Percentiles rank a stretch among this genome's conserved stretches.
Conservation (phyloP, 257 asterid species). For the Solanum habrochaites region DNA sequence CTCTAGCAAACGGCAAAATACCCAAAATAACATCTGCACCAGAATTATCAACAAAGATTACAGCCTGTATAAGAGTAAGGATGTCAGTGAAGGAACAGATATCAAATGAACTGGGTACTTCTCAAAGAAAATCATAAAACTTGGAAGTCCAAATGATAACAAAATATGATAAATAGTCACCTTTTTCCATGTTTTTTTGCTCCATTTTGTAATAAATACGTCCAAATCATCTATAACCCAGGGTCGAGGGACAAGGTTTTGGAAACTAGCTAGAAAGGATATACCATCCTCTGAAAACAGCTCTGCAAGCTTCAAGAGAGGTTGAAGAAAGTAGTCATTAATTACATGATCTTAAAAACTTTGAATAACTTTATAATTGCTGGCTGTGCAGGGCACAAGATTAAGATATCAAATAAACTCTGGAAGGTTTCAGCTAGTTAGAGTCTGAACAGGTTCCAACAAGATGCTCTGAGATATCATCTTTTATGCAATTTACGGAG, state of each 20-base stretch:
- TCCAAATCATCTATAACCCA: constrained; percentile 98
- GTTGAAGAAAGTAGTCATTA: neutral
- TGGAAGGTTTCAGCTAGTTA: neutral
- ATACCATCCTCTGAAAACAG: constrained; percentile 88
- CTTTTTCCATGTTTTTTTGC: constrained; percentile 67
- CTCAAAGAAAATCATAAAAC: neutral
- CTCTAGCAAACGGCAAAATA: constrained; percentile 89
- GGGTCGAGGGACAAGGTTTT: constrained; percentile 89
- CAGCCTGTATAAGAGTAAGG: constrained; percentile 43
- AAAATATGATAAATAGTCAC: constrained; percentile 9
- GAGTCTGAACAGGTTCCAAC: neutral
- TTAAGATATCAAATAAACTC: neutral
- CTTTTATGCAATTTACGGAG: neutral
- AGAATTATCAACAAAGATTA: constrained; percentile 88
- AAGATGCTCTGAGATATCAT: neutral
- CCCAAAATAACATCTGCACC: constrained; percentile 97
- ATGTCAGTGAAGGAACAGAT: constrained; percentile 7
- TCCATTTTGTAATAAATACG: constrained; percentile 55
- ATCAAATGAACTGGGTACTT: neutral
- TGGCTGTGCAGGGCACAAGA: neutral
- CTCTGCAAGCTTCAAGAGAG: constrained; percentile 75
- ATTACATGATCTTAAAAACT: neutral
- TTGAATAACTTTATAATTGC: neutral
- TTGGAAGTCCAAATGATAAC: neutral
- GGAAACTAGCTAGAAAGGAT: constrained; percentile 95